Percentiles rank a stretch among this genome's conserved stretches.
These are phyloP conservation scores for Aquilaria sinensis DNA, from an alignment of 345 rosid genomes.

Conservation along the genomic window DNA sequence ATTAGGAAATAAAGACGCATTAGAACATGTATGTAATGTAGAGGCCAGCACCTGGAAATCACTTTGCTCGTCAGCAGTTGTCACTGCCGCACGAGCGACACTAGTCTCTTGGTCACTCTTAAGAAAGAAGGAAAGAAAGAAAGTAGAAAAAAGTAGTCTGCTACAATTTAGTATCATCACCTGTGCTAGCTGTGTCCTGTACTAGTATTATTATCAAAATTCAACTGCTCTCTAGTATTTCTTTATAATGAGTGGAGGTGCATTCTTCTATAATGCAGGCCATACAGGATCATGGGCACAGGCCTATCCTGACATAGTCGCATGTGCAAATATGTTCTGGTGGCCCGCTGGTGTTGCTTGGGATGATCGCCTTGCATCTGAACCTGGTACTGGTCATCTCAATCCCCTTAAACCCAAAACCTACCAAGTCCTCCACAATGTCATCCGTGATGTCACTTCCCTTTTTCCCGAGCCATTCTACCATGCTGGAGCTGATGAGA, in stretches of 20 bases:
- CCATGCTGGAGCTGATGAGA: slow-evolving; percentile 79
- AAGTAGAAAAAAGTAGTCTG: too few relatives aligned
- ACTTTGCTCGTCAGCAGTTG: too few relatives aligned
- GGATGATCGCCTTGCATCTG: slow-evolving; percentile 63
- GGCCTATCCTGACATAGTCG: slow-evolving; percentile 73
- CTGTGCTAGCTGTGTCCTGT: too few relatives aligned
- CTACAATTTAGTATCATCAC: too few relatives aligned
- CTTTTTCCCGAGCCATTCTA: slow-evolving; percentile 69
- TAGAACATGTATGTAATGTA: too few relatives aligned
- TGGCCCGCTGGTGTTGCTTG: slow-evolving; percentile 52
- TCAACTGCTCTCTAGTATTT: neutral
- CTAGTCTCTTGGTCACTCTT: too few relatives aligned
- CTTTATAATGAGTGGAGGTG: neutral
- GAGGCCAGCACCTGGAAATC: too few relatives aligned
- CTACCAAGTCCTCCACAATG: slow-evolving; percentile 56
- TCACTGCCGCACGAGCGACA: too few relatives aligned
- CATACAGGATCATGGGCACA: slow-evolving; percentile 91
- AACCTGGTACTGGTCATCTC: slow-evolving; percentile 87
- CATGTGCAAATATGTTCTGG: slow-evolving; percentile 92
- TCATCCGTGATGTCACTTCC: slow-evolving; percentile 36
- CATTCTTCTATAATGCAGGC: slow-evolving; percentile 16
- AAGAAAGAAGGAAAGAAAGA: too few relatives aligned
- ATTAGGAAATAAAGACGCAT: too few relatives aligned
- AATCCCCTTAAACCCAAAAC: slow-evolving; percentile 74
- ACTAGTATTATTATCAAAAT: too few relatives aligned